A percentile compares a stretch with the other conserved stretches of the same genome.
These are phyloP conservation scores for Beverwykella pulmonaria DNA, from an alignment of 495 filamentous ascomycete genomes.

Conservation along the genomic window DNA sequence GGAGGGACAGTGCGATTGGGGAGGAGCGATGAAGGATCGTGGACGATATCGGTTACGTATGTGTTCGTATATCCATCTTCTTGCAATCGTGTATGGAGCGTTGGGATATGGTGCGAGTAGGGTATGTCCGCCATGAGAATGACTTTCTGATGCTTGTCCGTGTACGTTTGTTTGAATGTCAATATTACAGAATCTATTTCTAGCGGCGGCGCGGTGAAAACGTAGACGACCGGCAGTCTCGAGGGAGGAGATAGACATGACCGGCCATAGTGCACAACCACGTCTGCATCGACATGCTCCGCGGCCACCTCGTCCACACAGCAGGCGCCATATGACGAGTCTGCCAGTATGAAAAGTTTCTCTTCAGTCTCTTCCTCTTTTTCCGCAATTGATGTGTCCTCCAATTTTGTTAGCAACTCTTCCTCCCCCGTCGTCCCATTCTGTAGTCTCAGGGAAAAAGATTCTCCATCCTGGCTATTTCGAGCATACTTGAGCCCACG, in stretches of 20 bases:
- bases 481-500: conserved; percentile 56
- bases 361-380: conserved; percentile 44
- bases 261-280: conserved; percentile 92
- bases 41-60: conserved; percentile 69
- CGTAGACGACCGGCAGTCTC: conserved; percentile 84
- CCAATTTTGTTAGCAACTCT: conserved; percentile 3
- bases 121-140: conserved; percentile 90
- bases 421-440: conserved; percentile 7
- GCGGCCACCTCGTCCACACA: conserved; percentile 98
- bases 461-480: conserved; percentile 7
- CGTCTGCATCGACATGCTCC: conserved; percentile 88
- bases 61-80: conserved; percentile 69
- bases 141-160: conserved; percentile 62
- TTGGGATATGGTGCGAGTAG: conserved; percentile 69
- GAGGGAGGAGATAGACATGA: conserved; percentile 90
- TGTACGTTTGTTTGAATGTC: conserved; percentile 70
- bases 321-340: conserved; percentile 95
- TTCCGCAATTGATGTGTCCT: conserved; percentile 11
- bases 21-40: conserved; percentile 76
- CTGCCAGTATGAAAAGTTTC: conserved; percentile 82
- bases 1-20: conserved; percentile 77
- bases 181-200: conserved; percentile 57
- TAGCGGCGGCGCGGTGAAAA: conserved; percentile 77
- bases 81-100: conserved; percentile 54
- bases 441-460: not conserved